These are phyloP conservation scores for Dictyostelium firmibasis DNA, from an alignment of 78 protist species.

Conservation along the genomic window DNA sequence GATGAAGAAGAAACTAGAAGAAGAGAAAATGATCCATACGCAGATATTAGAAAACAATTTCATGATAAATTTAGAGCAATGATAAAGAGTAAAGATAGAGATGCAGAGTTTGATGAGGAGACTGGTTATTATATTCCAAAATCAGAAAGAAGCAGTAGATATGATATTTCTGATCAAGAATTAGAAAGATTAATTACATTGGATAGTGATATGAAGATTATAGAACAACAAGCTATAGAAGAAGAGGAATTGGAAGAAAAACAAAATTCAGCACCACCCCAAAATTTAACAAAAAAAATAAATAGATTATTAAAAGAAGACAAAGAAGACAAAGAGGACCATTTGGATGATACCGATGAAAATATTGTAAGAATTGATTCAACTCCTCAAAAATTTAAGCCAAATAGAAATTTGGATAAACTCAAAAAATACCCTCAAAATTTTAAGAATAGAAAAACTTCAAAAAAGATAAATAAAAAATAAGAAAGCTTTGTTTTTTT, in stretches of 20 bases:
- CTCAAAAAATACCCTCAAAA: not conserved
- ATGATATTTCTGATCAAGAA: slow-evolving; percentile 7
- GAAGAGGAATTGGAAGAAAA: not conserved
- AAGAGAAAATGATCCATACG: slow-evolving; percentile 3
- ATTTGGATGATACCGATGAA: not conserved
- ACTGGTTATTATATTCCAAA: slow-evolving; percentile 22
- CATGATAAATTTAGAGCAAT: slow-evolving; percentile 10
- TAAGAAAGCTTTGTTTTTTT: no score
- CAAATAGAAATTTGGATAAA: not conserved
- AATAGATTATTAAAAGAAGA: not conserved
- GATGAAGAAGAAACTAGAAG: not conserved
- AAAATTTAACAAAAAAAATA: not conserved
- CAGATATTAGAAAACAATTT: not conserved
- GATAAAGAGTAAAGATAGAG: not conserved
- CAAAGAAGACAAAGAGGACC: not conserved
- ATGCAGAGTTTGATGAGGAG: not conserved
- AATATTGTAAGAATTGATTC: not conserved
- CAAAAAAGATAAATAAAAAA: not conserved
- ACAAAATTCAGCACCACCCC: not conserved
- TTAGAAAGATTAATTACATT: not conserved
- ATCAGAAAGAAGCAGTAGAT: not conserved
- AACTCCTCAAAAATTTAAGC: not conserved
- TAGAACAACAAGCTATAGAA: not conserved
- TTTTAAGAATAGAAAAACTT: not conserved
- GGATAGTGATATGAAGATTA: not conserved